Evolutionary conservation across 768 basidiomycete species (phyloP), one percentile per base, ranked within the genome.

Genomic region (Gelatoporia subvermispora): DNA sequence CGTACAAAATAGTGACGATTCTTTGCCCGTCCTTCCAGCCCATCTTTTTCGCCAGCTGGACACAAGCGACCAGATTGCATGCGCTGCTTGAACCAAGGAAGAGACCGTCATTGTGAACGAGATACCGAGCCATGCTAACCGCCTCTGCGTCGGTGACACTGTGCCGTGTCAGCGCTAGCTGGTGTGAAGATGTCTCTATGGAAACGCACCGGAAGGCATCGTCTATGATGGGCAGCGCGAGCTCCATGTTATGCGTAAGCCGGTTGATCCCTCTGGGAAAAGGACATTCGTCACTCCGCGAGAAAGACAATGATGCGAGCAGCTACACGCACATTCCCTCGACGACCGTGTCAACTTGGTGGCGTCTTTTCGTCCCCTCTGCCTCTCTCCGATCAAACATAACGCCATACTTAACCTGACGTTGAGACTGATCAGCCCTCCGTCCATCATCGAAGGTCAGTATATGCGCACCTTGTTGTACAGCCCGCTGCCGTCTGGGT

Each of bases 11-110:
- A 0, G 95, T 99, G 21, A 92, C 91, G 20, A 97, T 67, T 8
- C 72, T 78, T 60, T 87, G 77, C 3, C 88, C 84, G 4, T 76
- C 74, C 23, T 71, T 70, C 83, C 83, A 86, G 11, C 79, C 77
- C 72, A 81, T 74, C 60, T 79, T 78, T 57, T 82, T 83, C 2
- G 78, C 83, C 15, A 94, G 71, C 58, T 87, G 85, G 40, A 96
- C 77, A 56, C 89, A 92, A 1, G 95, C 89, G n/a, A 96, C 80
- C 35, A 99, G 75, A 61, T 98, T 99, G 63, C 93, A 94, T 0
- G 96, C 95, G 59, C 91, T 94, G 51, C 92, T 95, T 0, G 94
- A 97, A 13, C 96, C 96, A 23, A 98, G 73, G 69, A 94, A 98
- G 22, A 99, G 72, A 0, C 96, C 96, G 55, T 98, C 95, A 47